These are phyloP conservation scores for Panicum miliaceum DNA, from an alignment of 176 grass and related monocot genomes.

Conservation along the genomic window DNA sequence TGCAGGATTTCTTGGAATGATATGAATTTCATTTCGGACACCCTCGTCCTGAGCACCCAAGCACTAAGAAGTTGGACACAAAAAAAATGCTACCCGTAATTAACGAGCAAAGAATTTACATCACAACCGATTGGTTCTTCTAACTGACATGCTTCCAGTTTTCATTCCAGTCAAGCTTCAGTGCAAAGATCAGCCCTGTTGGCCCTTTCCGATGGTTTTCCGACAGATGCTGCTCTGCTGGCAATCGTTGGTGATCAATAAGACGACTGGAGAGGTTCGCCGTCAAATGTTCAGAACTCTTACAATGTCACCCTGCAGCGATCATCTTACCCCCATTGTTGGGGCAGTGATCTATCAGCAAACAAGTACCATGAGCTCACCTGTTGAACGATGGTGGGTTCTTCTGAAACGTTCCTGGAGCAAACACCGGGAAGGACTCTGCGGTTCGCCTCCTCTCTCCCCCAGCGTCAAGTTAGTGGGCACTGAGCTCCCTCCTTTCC, in stretches of 20 bases:
- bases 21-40: background rate
- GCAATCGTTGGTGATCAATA: background rate
- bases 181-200: background rate
- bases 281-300: background rate
- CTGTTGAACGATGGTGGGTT: conserved; percentile 57
- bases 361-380: conserved; percentile 41
- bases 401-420: conserved; percentile 59
- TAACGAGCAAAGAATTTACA: conserved; percentile 1
- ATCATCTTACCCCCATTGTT: background rate
- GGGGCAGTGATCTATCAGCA: background rate
- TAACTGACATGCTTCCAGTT: conserved; percentile 2
- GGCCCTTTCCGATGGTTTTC: background rate
- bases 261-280: background rate
- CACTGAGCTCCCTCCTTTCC: conserved; percentile 39
- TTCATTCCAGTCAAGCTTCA: background rate
- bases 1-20: background rate
- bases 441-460: conserved; percentile 41
- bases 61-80: background rate
- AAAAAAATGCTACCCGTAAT: background rate
- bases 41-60: background rate
- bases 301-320: background rate
- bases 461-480: conserved; percentile 18
- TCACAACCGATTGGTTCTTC: background rate
- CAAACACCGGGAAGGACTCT: conserved; percentile 69
- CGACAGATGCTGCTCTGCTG: background rate